Conservation (phyloP, 2,329 filamentous ascomycete species). For the Fusarium sp. region DNA sequence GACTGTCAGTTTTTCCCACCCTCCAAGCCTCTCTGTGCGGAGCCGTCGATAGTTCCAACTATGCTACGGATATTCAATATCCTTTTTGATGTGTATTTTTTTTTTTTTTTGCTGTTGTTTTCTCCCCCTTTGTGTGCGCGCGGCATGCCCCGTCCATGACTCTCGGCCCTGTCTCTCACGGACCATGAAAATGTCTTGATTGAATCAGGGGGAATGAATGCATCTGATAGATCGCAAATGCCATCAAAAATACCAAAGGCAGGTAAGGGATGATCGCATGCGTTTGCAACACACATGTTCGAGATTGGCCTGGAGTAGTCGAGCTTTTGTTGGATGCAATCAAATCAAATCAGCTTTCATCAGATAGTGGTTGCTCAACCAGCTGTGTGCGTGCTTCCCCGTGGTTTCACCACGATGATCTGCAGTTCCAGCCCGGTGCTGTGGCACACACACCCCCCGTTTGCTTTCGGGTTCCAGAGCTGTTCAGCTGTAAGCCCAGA, state of each 20-base stretch:
- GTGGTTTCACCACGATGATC: conserved; percentile 31
- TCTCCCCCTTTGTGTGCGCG: not conserved
- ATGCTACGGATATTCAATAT: not conserved
- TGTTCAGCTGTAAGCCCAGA: conserved; percentile 22
- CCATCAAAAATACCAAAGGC: not conserved
- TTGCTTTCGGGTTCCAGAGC: conserved; percentile 16
- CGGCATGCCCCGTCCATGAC: not conserved
- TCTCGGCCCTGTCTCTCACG: conserved; percentile 1
- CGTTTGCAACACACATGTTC: not conserved
- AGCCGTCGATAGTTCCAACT: not conserved
- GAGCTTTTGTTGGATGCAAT: conserved; percentile 10
- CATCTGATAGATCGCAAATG: conserved; percentile 27
- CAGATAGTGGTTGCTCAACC: not conserved
- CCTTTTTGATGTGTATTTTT: not conserved
- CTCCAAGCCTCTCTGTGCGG: conserved; percentile 1
- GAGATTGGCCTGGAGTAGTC: conserved; percentile 10
- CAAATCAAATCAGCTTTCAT: conserved; percentile 6
- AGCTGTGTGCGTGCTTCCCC: conserved; percentile 22
- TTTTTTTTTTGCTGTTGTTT: not conserved
- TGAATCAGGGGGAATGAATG: conserved; percentile 6
- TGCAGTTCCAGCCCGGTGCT: conserved; percentile 19
- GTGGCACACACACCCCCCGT: not conserved
- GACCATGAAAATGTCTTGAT: conserved; percentile 5
- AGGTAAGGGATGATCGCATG: conserved; percentile 6
- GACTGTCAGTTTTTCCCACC: conserved; percentile 9